Conservation (phyloP, 2,329 filamentous ascomycete genomes). For the Ophiostoma angusticollis region DNA sequence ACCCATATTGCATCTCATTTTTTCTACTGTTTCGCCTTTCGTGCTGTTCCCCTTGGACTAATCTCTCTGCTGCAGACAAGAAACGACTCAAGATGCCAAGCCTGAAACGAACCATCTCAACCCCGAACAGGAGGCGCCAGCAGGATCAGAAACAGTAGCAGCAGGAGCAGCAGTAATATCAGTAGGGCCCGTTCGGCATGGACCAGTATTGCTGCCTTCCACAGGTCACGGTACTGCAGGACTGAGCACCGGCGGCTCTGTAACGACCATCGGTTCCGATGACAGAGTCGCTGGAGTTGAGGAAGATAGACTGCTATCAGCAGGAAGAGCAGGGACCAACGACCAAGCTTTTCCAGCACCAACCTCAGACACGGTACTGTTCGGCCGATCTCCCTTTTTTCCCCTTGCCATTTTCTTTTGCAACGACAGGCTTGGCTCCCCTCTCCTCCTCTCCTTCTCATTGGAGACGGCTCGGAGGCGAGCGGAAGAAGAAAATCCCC, state of each 20-base stretch:
- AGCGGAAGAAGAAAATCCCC: slow-evolving; percentile 4
- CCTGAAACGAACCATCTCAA: slow-evolving; percentile 18
- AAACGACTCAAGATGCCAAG: slow-evolving; percentile 24
- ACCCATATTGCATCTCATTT: slow-evolving; percentile 8
- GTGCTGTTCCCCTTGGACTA: not conserved
- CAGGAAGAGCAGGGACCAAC: not conserved
- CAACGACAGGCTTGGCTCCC: too few species aligned
- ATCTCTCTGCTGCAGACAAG: slow-evolving; percentile 15
- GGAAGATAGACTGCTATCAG: not conserved
- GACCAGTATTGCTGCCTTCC: too few species aligned
- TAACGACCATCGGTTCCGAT: not conserved
- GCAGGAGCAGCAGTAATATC: too few species aligned
- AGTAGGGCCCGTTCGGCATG: too few species aligned
- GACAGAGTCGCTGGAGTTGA: not conserved
- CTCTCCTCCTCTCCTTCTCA: not conserved
- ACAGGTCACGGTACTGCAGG: too few species aligned
- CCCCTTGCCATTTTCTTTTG: not conserved
- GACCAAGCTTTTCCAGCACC: slow-evolving; percentile 2
- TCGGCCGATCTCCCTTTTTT: not conserved
- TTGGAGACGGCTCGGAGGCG: not conserved
- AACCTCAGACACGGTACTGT: slow-evolving; percentile 3
- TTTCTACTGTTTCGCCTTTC: not conserved
- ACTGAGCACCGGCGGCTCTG: too few species aligned
- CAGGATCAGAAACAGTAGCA: too few species aligned
- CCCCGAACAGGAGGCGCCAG: not conserved